Conservation (phyloP, 78 protist genomes). For the Dictyostelium firmibasis region DNA sequence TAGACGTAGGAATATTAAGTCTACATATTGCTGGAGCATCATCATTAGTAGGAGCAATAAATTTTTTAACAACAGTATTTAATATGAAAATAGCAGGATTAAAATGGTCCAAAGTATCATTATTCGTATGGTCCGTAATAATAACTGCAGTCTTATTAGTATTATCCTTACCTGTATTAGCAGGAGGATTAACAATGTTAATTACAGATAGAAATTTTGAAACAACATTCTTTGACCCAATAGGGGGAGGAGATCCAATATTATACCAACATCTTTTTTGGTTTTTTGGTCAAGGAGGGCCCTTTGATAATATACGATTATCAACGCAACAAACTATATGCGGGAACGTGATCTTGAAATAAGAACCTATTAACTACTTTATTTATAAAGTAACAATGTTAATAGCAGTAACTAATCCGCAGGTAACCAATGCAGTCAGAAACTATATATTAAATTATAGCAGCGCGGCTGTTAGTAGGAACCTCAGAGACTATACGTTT, state of each 20-base stretch:
- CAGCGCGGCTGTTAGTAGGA: too few species aligned
- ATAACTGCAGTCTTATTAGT: background rate
- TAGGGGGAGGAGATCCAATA: conserved; percentile 10
- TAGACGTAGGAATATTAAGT: conserved; percentile 8
- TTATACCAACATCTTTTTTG: background rate
- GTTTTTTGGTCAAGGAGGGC: background rate
- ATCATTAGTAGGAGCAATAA: background rate
- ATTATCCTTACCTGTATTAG: background rate
- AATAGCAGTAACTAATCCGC: too few species aligned
- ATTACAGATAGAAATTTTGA: conserved; percentile 7
- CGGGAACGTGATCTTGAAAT: too few species aligned
- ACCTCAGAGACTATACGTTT: too few species aligned
- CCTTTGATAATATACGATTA: too few species aligned
- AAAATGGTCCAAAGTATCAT: background rate
- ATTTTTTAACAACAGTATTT: conserved; percentile 1
- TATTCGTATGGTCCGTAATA: background rate
- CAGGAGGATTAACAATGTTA: conserved; percentile 15
- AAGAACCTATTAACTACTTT: too few species aligned
- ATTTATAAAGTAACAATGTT: too few species aligned
- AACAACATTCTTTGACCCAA: conserved; percentile 6
- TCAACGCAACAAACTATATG: too few species aligned
- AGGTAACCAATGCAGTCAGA: too few species aligned
- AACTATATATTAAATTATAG: too few species aligned
- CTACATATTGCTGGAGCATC: conserved; percentile 6
- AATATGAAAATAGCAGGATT: conserved; percentile 3